Base-by-base conservation (phyloP, 352 stramenopile genomes). In the Phytophthora boehmeriae region DNA sequence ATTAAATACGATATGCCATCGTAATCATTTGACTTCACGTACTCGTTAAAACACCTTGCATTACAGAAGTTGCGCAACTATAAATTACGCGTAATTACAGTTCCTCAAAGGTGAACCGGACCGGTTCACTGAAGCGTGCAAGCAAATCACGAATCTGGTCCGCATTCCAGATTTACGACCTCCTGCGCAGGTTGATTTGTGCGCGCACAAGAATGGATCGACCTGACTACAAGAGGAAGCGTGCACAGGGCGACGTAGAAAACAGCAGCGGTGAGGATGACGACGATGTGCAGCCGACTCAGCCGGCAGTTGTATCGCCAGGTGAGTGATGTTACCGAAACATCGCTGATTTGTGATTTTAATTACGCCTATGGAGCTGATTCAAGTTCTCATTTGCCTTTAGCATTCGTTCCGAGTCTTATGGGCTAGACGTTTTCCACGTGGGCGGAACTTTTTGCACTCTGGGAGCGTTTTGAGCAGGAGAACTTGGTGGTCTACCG, bases 381-480 rank as follows among this genome's bases (percentile, higher is more conserved):
- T 36, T 36, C 30, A 36, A 36, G 30, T 11, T 36, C 30, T 36
- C 11, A 36, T 11, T 11, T 42, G 35, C 35, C 35, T 6, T 42
- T 42, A 42, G 14, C 35, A 17, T 13, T 42, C 35, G 35, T 42
- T 13, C 35, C 35, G 13, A 42, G 35, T 16, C 16, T 17, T n/a
- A 17, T 20, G 13, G 35, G 13, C 35, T 20, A 17, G 35, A 17
- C 35, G 14, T 38, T 42, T 42, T 16, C 5, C 35, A 42, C 13
- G 14, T 42, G 35, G 35, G 19, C 35, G 10, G 35, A 9, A 16
- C 19, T 42, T n/a, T n/a, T 42, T 17, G 6, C 35, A 38, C 19
- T 42, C 19, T 42, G 35, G 35, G 35, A 42, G 35, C 35, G 14
- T 42, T n/a, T n/a, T n/a, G n/a, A n/a, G n/a, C n/a, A n/a, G n/a